phyloP scores from a whole-genome alignment of 257 asterid species.

The Solanum chmielewskii region DNA sequence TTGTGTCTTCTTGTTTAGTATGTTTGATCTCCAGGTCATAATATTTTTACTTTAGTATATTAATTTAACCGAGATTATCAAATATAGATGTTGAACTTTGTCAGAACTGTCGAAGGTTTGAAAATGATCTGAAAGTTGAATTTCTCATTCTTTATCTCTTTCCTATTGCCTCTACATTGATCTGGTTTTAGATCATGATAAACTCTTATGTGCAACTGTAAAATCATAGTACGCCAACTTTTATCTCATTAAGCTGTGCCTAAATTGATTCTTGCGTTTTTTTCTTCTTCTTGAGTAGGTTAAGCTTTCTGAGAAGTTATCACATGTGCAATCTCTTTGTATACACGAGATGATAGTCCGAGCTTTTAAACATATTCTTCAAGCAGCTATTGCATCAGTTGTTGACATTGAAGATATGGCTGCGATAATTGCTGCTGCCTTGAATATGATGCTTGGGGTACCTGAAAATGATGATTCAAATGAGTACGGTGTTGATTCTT shows the following conservation, averaged over 20 bases:
- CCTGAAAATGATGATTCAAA: slow-evolving; percentile 39
- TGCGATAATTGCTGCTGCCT: slow-evolving; percentile 61
- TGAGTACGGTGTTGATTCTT: slow-evolving; percentile 51
- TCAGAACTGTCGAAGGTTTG: background rate
- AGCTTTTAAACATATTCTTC: slow-evolving; percentile 88
- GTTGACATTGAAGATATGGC: slow-evolving; percentile 61
- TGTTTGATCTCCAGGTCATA: background rate
- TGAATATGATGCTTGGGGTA: slow-evolving; percentile 91
- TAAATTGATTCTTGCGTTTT: background rate
- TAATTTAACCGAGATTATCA: background rate
- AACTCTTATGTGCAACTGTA: background rate
- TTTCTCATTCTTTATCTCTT: background rate
- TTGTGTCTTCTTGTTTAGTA: background rate
- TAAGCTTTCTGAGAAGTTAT: slow-evolving; percentile 88
- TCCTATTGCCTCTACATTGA: background rate
- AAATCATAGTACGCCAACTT: background rate
- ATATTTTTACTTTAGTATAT: background rate
- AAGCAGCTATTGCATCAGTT: slow-evolving; percentile 76
- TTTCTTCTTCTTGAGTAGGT: slow-evolving; percentile 44
- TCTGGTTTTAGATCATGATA: background rate
- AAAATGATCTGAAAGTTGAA: background rate
- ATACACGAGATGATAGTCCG: slow-evolving; percentile 94
- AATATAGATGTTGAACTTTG: background rate
- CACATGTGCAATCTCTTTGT: slow-evolving; percentile 96
- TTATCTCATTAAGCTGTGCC: background rate